phyloP scores from a whole-genome alignment of 2,329 filamentous ascomycete species.

The Sporothrix pallida region DNA sequence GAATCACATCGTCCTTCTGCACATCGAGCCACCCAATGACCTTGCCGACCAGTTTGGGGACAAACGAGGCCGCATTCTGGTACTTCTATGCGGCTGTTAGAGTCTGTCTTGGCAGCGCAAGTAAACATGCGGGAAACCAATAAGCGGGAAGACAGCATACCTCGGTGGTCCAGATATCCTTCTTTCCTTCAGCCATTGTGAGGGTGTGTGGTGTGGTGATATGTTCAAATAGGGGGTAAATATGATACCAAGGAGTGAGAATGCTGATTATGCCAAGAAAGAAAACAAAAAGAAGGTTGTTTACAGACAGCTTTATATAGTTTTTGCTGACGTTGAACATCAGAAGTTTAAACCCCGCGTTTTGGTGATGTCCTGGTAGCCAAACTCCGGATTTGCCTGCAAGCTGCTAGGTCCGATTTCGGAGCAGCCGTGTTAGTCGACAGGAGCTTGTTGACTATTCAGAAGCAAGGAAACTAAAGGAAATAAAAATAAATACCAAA shows the following conservation, averaged over 20 bases:
- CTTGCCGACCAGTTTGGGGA: slow-evolving; percentile 65
- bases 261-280: neutral
- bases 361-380: neutral
- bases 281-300: neutral
- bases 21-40: slow-evolving; percentile 64
- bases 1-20: slow-evolving; percentile 61
- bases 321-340: neutral
- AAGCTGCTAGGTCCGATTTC: slow-evolving; percentile 31
- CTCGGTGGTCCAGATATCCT: slow-evolving; percentile 52
- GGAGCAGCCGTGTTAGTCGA: slow-evolving; percentile 31
- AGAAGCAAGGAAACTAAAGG: neutral
- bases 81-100: slow-evolving; percentile 55
- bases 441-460: slow-evolving; percentile 8
- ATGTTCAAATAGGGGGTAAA: neutral
- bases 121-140: neutral
- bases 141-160: slow-evolving; percentile 37
- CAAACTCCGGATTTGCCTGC: neutral
- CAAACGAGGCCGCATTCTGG: slow-evolving; percentile 66
- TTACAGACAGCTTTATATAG: slow-evolving; percentile 23
- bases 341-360: slow-evolving; percentile 22
- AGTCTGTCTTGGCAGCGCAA: neutral
- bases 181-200: slow-evolving; percentile 38
- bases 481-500: neutral
- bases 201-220: neutral
- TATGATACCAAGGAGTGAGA: neutral